Percentiles rank a stretch among this genome's conserved stretches.
phyloP scores from a whole-genome alignment of 192 early-diverging fungal species.

The Coemansia sp. region DNA sequence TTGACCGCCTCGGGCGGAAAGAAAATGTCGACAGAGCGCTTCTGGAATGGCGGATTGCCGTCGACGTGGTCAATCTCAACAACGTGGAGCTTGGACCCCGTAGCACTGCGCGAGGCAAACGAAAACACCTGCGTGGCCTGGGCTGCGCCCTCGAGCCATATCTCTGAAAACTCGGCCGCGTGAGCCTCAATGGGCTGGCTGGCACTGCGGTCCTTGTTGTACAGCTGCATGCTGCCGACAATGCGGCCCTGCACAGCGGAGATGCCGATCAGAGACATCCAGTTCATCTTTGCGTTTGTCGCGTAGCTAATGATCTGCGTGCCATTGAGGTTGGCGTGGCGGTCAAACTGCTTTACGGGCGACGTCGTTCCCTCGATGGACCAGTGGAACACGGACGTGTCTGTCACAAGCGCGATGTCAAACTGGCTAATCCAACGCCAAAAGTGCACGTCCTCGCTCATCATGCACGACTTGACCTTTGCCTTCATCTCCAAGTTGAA shows the following conservation, averaged over 20 bases:
- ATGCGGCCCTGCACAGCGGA: constrained; percentile 87
- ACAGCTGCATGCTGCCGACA: constrained; percentile 95
- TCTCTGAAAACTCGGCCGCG: constrained; percentile 90
- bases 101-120: constrained; percentile 81
- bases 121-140: constrained; percentile 87
- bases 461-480: constrained; percentile 90
- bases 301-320: constrained; percentile 97
- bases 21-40: constrained; percentile 87
- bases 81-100: constrained; percentile 89
- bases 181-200: constrained; percentile 96
- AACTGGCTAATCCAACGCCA: constrained; percentile 95
- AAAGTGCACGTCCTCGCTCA: constrained; percentile 86
- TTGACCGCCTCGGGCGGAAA: constrained; percentile 94
- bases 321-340: constrained; percentile 75
- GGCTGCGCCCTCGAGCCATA: constrained; percentile 72
- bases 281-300: constrained; percentile 85
- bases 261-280: constrained; percentile 94
- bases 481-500: constrained; percentile 96
- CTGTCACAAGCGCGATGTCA: constrained; percentile 85
- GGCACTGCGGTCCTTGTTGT: constrained; percentile 86
- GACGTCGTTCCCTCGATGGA: constrained; percentile 85
- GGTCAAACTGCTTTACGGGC: constrained; percentile 91
- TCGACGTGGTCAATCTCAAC: constrained; percentile 96
- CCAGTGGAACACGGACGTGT: constrained; percentile 92
- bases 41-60: constrained; percentile 84